phyloP scores from a whole-genome alignment of 73 alveolate species.

The Uronychia setigera region DNA sequence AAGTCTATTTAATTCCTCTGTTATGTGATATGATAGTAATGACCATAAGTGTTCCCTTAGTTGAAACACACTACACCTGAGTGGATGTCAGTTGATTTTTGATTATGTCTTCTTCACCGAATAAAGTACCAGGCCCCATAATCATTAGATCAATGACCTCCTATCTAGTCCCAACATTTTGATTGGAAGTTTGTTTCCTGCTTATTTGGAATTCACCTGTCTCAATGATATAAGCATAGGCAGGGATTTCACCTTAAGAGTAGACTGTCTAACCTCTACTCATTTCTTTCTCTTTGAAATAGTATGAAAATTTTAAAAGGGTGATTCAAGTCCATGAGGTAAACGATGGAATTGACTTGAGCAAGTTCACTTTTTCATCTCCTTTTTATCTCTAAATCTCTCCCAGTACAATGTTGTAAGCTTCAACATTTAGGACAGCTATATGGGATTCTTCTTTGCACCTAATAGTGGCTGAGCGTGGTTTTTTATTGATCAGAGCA shows the following conservation, averaged over 20 bases:
- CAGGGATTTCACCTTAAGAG: slow-evolving; percentile 40
- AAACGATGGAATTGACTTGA: slow-evolving; percentile 36
- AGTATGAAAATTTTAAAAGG: slow-evolving; percentile 24
- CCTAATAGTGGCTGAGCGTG: slow-evolving; percentile 49
- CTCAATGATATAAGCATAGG: slow-evolving; percentile 30
- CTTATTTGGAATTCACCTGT: slow-evolving; percentile 47
- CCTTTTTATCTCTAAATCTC: slow-evolving; percentile 19
- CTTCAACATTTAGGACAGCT: slow-evolving; percentile 31
- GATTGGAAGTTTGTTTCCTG: background rate
- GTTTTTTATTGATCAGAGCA: slow-evolving; percentile 33
- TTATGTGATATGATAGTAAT: no score
- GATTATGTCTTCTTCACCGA: background rate
- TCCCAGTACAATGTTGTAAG: slow-evolving; percentile 30
- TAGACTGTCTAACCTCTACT: slow-evolving; percentile 19
- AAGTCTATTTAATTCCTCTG: no score
- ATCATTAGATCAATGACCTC: background rate
- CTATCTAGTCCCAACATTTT: background rate
- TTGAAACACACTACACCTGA: background rate
- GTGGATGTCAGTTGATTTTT: background rate
- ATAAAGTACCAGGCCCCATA: background rate
- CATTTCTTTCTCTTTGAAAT: slow-evolving; percentile 34
- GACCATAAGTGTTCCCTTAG: no score
- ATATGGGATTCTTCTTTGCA: slow-evolving; percentile 37
- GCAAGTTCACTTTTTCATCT: slow-evolving; percentile 25
- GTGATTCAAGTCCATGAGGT: slow-evolving; percentile 21